Evolutionary conservation across 2,329 filamentous ascomycete species (phyloP).

Genomic region (Chrysosporium keratinophilum): DNA sequence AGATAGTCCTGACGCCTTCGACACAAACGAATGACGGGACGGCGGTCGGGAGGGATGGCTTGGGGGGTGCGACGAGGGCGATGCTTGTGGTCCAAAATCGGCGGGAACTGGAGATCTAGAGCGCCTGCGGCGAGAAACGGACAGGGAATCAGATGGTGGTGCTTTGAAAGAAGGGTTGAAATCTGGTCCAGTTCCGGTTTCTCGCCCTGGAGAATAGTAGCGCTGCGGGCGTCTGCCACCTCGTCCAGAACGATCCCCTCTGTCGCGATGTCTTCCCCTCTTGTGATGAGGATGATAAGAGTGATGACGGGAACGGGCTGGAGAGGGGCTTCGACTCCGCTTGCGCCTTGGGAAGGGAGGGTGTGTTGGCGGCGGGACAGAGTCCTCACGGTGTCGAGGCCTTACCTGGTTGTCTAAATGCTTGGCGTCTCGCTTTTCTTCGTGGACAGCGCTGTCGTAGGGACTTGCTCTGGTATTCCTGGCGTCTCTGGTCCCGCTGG

Average conservation of each 20-base stretch:
- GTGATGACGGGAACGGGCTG: conserved; percentile 22
- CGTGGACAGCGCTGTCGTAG: conserved; percentile 6
- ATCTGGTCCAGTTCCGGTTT: conserved; percentile 24
- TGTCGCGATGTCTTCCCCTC: conserved; percentile 28
- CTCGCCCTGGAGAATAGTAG: conserved; percentile 26
- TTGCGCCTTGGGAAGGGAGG: conserved; percentile 28
- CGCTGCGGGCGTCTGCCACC: conserved; percentile 29
- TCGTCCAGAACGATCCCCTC: conserved; percentile 29
- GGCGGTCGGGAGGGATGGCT: conserved; percentile 23
- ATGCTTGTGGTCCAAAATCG: conserved; percentile 6
- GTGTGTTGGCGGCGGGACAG: conserved; percentile 12
- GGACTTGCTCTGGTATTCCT: conserved; percentile 20
- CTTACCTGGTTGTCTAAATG: conserved; percentile 17
- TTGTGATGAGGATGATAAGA: conserved; percentile 23
- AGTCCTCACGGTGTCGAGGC: conserved; percentile 25
- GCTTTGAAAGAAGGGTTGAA: conserved; percentile 19
- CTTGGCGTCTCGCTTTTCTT: conserved; percentile 20
- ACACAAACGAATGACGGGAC: conserved; percentile 29
- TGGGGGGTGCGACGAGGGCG: background rate
- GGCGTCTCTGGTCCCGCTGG: conserved; percentile 19
- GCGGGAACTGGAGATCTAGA: conserved; percentile 26
- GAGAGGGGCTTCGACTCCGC: conserved; percentile 35
- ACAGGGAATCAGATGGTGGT: conserved; percentile 20
- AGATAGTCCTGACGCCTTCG: conserved; percentile 26
- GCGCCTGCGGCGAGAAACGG: conserved; percentile 20